Evolutionary conservation across 129 eudicot genomes (phyloP), one percentile per base, ranked within the genome.

Genomic region (Saussurea involucrata): DNA sequence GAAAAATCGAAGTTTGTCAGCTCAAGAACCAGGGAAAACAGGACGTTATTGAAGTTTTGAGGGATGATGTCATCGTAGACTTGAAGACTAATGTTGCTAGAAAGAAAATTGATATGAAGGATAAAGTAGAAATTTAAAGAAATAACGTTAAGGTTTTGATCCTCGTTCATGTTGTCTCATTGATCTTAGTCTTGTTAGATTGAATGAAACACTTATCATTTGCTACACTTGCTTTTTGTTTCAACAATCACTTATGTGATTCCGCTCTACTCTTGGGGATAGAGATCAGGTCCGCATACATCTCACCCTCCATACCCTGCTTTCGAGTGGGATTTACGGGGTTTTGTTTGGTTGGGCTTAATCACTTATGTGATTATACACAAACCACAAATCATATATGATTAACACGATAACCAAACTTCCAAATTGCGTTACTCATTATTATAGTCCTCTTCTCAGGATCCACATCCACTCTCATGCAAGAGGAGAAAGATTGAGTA

Each of bases 391-490:
- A 13, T 44, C 15, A 44, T 44, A 44, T 44, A 11, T 12, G 42
- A 9, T 8, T 27, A 25, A 37, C 42, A 27, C 5, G 25, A 20
- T 20, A 8, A 36, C 42, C 42, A 36, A 36, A 36, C 42, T 36
- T 7, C 42, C 42, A 25, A 21, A 32, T 12, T 12, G 15, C n/a
- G 25, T n/a, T 11, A 31, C 9, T 24, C 17, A 71, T 13, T 64
- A 36, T 37, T 25, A 17, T 57, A 18, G 55, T 27, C 67, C 31
- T 64, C 29, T 58, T 78, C 67, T 36, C 83, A 87, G 96, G 96
- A 90, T 61, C 88, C 90, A 27, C 85, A 90, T 44, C 92, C 92
- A 63, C 90, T 87, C 6, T 87, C 92, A 17, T 81, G 92, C 72
- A 85, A 83, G 82, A 83, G 83, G 84, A 90, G 87, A 76, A 83